Conservation (phyloP, 805 yeast species). For the Nakazawaea populi region DNA sequence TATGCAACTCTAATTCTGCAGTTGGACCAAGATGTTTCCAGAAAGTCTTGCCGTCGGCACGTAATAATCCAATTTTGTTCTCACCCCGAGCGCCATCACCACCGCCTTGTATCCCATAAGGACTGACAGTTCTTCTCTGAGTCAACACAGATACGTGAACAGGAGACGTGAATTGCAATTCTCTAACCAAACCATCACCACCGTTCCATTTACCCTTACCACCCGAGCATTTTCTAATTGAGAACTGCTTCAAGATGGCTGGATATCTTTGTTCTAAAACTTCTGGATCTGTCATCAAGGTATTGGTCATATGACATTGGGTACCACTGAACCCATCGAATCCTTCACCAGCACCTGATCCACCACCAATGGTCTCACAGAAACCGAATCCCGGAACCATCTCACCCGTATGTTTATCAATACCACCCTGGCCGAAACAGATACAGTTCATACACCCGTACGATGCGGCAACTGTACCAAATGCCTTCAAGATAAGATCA, state of each 20-base stretch:
- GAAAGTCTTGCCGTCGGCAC: constrained; percentile 15
- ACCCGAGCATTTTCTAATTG: constrained; percentile 39
- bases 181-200: constrained; percentile 48
- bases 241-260: constrained; percentile 37
- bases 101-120: constrained; percentile 53
- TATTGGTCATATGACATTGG: constrained; percentile 50
- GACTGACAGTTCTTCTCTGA: constrained; percentile 48
- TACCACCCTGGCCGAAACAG: constrained; percentile 73
- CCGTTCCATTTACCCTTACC: constrained; percentile 45
- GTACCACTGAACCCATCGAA: constrained; percentile 39
- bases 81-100: constrained; percentile 44
- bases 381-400: constrained; percentile 43
- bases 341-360: constrained; percentile 45
- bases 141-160: constrained; percentile 39
- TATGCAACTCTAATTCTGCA: constrained; percentile 9
- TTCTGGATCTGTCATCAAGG: constrained; percentile 52
- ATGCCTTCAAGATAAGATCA: constrained; percentile 77
- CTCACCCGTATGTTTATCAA: constrained; percentile 30
- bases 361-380: constrained; percentile 52
- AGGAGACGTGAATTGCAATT: constrained; percentile 36
- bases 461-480: constrained; percentile 78
- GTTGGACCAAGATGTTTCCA: constrained; percentile 11
- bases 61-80: constrained; percentile 24
- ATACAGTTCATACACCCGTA: constrained; percentile 89
- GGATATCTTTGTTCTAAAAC: constrained; percentile 49